These are phyloP conservation scores for Candida vaughaniae DNA, from an alignment of 805 yeast genomes.

Conservation along the genomic window DNA sequence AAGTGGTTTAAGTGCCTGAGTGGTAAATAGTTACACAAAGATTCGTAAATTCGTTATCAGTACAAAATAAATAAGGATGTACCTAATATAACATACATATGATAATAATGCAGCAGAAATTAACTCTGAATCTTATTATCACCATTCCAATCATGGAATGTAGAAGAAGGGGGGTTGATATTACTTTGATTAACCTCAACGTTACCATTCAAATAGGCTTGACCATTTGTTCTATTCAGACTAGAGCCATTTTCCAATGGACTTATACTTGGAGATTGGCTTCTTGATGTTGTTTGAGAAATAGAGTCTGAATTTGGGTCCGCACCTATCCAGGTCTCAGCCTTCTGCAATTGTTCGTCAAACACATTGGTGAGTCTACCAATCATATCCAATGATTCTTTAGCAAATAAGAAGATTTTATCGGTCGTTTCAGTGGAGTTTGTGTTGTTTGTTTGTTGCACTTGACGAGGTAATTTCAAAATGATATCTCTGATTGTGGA, in stretches of 20 bases:
- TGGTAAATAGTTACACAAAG: not conserved
- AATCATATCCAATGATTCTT: conserved; percentile 87
- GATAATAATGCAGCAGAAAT: no score
- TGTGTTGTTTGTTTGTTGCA: conserved; percentile 41
- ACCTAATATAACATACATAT: no score
- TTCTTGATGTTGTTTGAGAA: not conserved
- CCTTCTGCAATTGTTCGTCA: conserved; percentile 78
- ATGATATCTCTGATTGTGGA: conserved; percentile 77
- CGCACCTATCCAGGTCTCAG: conserved; percentile 76
- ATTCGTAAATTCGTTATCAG: conserved; percentile 7
- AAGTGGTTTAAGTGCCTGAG: no score
- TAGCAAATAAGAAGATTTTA: conserved; percentile 75
- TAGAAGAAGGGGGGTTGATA: not conserved
- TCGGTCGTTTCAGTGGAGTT: conserved; percentile 44
- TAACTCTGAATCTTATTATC: conserved; percentile 10
- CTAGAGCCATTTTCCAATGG: no score
- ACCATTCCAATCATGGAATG: not conserved
- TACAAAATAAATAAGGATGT: not conserved
- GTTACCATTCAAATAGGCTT: no score
- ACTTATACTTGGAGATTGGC: conserved; percentile 2
- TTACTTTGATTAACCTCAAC: no score
- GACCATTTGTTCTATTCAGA: no score
- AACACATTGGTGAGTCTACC: conserved; percentile 79
- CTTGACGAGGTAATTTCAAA: conserved; percentile 60
- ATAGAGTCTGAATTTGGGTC: conserved; percentile 24